phyloP scores from a whole-genome alignment of 2,329 filamentous ascomycete species.

The Sporothrix inflata region DNA sequence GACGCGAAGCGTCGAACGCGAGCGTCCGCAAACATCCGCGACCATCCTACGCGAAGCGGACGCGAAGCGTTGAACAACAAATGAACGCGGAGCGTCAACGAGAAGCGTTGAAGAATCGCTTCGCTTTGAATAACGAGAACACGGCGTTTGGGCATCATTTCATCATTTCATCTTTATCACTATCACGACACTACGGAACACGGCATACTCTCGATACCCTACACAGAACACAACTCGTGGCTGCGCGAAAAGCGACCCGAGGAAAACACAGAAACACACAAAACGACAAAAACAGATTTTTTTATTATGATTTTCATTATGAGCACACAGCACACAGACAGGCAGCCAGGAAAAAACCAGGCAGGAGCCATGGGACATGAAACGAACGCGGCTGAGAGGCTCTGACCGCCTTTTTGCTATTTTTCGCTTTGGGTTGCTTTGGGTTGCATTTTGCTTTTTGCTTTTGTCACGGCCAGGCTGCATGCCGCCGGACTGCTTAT shows the following conservation, averaged over 20 bases:
- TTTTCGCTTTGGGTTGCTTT: neutral
- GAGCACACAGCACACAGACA: neutral
- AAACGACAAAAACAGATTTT: neutral
- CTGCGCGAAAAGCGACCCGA: constrained; percentile 7
- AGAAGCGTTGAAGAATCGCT: neutral
- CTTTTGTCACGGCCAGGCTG: constrained; percentile 3
- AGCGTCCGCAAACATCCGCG: too few species aligned
- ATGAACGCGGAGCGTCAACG: neutral
- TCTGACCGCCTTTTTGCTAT: constrained; percentile 20
- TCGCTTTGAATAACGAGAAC: neutral
- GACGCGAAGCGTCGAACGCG: neutral
- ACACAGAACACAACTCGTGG: neutral
- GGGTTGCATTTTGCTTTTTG: neutral
- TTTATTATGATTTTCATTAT: neutral
- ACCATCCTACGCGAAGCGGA: too few species aligned
- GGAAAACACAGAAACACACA: neutral
- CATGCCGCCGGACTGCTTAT: constrained; percentile 7
- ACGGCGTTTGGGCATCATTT: neutral
- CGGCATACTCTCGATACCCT: neutral
- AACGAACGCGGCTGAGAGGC: neutral
- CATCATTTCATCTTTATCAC: neutral
- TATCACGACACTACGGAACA: neutral
- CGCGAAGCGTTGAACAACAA: neutral
- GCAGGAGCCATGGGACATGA: neutral
- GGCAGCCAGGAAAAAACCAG: neutral